Evolutionary conservation across 2,329 filamentous ascomycete genomes (phyloP).

Genomic region (Pseudogymnoascus sp.): DNA sequence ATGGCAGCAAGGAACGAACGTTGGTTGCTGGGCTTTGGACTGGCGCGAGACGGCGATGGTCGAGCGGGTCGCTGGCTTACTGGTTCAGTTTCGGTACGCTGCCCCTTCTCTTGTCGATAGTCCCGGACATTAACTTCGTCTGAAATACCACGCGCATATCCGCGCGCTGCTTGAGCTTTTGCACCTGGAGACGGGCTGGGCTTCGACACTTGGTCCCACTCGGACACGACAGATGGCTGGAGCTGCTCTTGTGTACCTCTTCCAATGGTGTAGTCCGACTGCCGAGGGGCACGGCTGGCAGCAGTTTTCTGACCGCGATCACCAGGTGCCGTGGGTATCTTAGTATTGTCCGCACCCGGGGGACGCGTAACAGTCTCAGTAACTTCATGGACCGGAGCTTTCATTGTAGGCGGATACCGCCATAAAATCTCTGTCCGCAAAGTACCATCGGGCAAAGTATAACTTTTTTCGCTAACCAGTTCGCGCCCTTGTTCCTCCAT

Average conservation of each 20-base stretch:
- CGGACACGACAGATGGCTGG: neutral
- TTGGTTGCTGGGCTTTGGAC: neutral
- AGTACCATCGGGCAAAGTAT: conserved; percentile 2
- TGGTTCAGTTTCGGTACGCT: neutral
- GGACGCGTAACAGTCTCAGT: neutral
- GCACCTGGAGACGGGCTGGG: neutral
- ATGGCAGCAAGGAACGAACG: neutral
- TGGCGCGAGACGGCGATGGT: neutral
- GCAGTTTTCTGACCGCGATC: neutral
- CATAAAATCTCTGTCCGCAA: conserved; percentile 3
- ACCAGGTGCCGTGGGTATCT: neutral
- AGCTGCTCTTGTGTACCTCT: neutral
- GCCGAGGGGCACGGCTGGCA: neutral
- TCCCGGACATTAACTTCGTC: neutral
- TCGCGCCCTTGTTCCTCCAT: conserved; percentile 1
- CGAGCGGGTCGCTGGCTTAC: neutral
- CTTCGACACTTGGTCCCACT: conserved; percentile 7
- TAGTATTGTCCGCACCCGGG: neutral
- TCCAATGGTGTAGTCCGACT: conserved; percentile 1
- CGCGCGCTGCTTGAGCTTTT: neutral
- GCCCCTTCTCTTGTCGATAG: neutral
- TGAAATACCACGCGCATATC: neutral
- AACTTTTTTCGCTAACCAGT: neutral
- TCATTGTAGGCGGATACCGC: neutral
- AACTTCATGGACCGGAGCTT: neutral